These are phyloP conservation scores for Neurospora sp. DNA, from an alignment of 495 filamentous ascomycete species.

Conservation along the genomic window DNA sequence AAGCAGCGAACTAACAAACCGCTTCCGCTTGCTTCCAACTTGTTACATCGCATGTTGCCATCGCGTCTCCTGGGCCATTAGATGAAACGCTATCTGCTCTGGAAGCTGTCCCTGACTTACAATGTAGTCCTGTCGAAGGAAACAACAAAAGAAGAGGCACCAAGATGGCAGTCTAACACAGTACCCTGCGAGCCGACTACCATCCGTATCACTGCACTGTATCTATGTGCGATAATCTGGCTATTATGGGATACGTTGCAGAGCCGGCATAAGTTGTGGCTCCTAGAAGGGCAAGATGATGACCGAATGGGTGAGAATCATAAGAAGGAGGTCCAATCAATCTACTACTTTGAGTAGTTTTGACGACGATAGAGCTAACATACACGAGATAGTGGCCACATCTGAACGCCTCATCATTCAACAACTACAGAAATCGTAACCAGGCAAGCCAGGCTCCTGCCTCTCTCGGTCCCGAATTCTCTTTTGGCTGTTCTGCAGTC, in stretches of 20 bases:
- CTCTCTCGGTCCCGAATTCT: background rate
- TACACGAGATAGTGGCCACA: background rate
- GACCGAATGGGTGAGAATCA: background rate
- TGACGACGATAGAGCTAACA: background rate
- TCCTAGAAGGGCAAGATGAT: background rate
- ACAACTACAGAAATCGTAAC: background rate
- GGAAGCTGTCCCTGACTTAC: background rate
- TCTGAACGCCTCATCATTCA: background rate
- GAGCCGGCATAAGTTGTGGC: background rate
- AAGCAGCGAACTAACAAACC: background rate
- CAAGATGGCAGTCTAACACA: background rate
- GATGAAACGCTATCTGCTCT: conserved; percentile 18
- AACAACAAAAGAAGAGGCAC: background rate
- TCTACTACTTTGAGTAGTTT: background rate
- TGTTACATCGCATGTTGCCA: conserved; percentile 25
- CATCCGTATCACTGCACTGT: background rate
- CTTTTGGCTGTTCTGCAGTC: background rate
- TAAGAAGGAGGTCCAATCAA: background rate
- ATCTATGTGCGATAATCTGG: background rate
- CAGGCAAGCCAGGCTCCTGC: background rate
- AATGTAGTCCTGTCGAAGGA: background rate
- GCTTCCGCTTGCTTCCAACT: conserved; percentile 4
- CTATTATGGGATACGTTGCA: background rate
- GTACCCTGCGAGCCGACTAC: background rate
- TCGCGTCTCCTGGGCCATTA: conserved; percentile 18